These are phyloP conservation scores for Candida palmyrensis DNA, from an alignment of 805 yeast species.

Conservation along the genomic window DNA sequence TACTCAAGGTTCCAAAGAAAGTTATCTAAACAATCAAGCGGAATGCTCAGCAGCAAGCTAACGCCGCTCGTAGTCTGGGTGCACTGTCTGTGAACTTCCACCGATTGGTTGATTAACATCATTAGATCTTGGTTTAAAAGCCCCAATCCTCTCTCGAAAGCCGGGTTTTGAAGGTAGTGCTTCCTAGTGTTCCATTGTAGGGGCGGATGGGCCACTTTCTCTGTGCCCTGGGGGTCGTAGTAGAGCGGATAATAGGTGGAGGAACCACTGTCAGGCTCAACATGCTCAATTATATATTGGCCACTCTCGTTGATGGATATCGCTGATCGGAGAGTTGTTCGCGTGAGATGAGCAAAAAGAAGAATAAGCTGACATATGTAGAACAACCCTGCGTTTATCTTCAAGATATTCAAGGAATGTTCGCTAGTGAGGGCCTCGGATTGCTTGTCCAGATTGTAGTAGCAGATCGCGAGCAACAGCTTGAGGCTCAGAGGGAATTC, in stretches of 20 bases:
- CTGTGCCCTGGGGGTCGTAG: conserved; percentile 18
- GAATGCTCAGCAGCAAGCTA: conserved; percentile 14
- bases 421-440: not conserved
- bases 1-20: conserved; percentile 38
- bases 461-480: conserved; percentile 26
- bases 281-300: not conserved
- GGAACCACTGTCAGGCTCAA: too few species aligned
- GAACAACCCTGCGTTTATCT: conserved; percentile 28
- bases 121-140: conserved; percentile 28
- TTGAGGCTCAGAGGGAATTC: conserved; percentile 30
- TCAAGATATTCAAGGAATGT: conserved; percentile 7
- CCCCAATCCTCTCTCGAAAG: conserved; percentile 28
- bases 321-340: conserved; percentile 20
- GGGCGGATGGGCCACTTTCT: conserved; percentile 9
- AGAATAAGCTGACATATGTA: conserved; percentile 25
- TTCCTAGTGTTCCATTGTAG: conserved; percentile 1
- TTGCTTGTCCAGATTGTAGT: conserved; percentile 13
- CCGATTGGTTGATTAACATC: conserved; percentile 17
- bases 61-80: not conserved
- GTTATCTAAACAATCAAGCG: conserved; percentile 35
- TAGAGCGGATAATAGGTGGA: conserved; percentile 30
- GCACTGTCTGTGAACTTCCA: conserved; percentile 9
- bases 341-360: conserved; percentile 19
- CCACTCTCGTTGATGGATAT: conserved; percentile 19
- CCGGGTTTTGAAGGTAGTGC: conserved; percentile 12